Conservation (phyloP, 306 rosid species). For the Quillaja saponaria region DNA sequence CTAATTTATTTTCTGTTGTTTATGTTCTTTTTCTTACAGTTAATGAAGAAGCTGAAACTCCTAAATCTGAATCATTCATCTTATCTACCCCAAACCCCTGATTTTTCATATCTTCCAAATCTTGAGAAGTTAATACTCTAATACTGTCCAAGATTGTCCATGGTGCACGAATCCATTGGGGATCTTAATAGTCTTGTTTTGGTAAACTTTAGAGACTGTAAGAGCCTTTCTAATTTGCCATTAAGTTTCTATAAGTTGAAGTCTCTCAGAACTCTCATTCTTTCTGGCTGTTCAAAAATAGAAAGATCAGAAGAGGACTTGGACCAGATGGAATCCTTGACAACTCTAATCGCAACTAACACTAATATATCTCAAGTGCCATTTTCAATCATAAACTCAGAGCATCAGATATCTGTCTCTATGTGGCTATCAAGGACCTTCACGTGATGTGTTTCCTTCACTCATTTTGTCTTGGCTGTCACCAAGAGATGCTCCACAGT, state of each 20-base stretch:
- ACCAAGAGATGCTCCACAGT: slow-evolving; percentile 24
- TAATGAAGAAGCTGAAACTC: slow-evolving; percentile 29
- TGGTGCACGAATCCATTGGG: slow-evolving; percentile 25
- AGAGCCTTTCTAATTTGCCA: slow-evolving; percentile 27
- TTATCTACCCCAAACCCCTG: slow-evolving; percentile 30
- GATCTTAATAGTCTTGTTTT: slow-evolving; percentile 11
- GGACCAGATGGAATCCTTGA: slow-evolving; percentile 46
- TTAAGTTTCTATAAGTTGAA: slow-evolving; percentile 34
- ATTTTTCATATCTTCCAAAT: slow-evolving; percentile 43
- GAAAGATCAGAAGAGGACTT: slow-evolving; percentile 32
- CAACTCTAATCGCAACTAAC: slow-evolving; percentile 37
- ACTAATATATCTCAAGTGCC: slow-evolving; percentile 39
- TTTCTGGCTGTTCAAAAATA: slow-evolving; percentile 46
- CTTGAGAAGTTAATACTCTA: slow-evolving; percentile 37
- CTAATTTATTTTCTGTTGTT: not conserved
- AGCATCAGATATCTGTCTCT: slow-evolving; percentile 34
- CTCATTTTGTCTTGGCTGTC: slow-evolving; percentile 31
- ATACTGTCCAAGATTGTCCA: slow-evolving; percentile 29
- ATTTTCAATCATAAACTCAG: slow-evolving; percentile 10
- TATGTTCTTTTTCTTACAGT: slow-evolving; percentile 8
- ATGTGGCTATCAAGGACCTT: slow-evolving; percentile 36
- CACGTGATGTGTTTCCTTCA: slow-evolving; percentile 31
- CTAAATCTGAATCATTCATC: slow-evolving; percentile 46
- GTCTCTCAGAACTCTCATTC: slow-evolving; percentile 37
- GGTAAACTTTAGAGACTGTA: slow-evolving; percentile 37